A percentile compares a stretch with the other conserved stretches of the same genome.
Conservation (phyloP, 306 rosid genomes). For the Oxytropis ochrocephala region DNA sequence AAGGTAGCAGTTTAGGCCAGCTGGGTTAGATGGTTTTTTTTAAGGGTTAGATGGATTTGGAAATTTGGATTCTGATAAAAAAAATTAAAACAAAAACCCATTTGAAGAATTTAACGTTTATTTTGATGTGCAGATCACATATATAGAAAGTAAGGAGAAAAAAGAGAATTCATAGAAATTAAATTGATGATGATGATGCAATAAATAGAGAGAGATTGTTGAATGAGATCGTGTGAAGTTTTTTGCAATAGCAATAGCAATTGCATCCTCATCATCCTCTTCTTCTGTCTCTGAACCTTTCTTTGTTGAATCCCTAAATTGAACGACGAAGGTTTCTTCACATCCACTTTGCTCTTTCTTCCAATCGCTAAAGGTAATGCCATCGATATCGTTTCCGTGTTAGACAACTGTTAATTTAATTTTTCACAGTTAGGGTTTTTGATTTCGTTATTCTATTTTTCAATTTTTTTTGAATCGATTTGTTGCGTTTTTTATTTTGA, state of each 20-base stretch:
- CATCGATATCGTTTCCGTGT: slow-evolving; percentile 25
- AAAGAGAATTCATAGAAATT: neutral
- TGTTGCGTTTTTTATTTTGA: neutral
- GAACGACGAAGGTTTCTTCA: slow-evolving; percentile 7
- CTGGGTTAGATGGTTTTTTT: slow-evolving; percentile 21
- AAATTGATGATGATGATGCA: neutral
- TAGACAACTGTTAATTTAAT: slow-evolving; percentile 37
- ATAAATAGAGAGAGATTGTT: slow-evolving; percentile 16
- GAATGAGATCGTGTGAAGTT: slow-evolving; percentile 32
- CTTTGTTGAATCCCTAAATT: slow-evolving; percentile 22
- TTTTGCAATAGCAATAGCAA: neutral
- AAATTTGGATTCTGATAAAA: slow-evolving; percentile 23
- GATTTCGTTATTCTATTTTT: slow-evolving; percentile 11
- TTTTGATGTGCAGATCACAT: slow-evolving; percentile 24
- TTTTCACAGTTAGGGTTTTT: slow-evolving; percentile 41
- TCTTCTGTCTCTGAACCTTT: neutral
- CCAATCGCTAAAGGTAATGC: slow-evolving; percentile 36
- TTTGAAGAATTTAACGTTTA: slow-evolving; percentile 1
- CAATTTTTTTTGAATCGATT: neutral
- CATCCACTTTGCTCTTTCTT: slow-evolving; percentile 23
- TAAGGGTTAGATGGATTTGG: slow-evolving; percentile 17
- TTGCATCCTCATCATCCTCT: slow-evolving; percentile 4
- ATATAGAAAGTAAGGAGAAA: slow-evolving; percentile 6
- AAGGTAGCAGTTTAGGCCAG: slow-evolving; percentile 20
- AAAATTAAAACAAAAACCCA: neutral